Conservation (phyloP, 768 basidiomycete genomes). For the Crassisporium funariophilum region DNA sequence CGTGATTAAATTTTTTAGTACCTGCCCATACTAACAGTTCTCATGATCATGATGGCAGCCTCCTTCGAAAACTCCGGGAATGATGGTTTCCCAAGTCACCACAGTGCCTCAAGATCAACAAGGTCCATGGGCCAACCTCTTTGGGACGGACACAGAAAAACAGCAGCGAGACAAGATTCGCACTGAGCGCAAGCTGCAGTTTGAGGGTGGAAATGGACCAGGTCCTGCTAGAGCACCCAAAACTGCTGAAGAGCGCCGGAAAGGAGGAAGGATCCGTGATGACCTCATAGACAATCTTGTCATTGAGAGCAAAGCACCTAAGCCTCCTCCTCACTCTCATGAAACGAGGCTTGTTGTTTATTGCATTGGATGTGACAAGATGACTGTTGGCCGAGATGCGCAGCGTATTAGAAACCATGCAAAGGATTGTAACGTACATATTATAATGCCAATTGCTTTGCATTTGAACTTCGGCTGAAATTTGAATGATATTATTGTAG, state of each 20-base stretch:
- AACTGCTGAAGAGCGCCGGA: conserved; percentile 1
- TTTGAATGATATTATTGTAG: neutral
- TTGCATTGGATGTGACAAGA: conserved; percentile 15
- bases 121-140: too few relatives aligned
- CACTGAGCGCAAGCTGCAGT: conserved; percentile 5
- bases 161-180: neutral
- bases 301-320: conserved; percentile 6
- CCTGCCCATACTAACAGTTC: too few relatives aligned
- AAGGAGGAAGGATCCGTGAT: conserved; percentile 12
- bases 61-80: too few relatives aligned
- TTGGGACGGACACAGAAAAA: conserved; percentile 2
- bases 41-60: too few relatives aligned
- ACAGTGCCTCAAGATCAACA: too few relatives aligned
- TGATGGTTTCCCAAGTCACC: too few relatives aligned
- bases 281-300: conserved; percentile 14
- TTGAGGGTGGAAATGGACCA: conserved; percentile 10
- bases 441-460: neutral
- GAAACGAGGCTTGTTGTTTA: conserved; percentile 7
- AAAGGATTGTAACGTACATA: conserved; percentile 14
- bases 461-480: neutral
- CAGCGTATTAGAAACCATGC: conserved; percentile 14
- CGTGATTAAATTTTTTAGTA: too few relatives aligned
- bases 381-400: conserved; percentile 11
- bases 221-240: conserved; percentile 9
- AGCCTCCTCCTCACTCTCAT: neutral